These are phyloP conservation scores for Podaxis pistillaris DNA, from an alignment of 768 basidiomycete species.

Conservation along the genomic window DNA sequence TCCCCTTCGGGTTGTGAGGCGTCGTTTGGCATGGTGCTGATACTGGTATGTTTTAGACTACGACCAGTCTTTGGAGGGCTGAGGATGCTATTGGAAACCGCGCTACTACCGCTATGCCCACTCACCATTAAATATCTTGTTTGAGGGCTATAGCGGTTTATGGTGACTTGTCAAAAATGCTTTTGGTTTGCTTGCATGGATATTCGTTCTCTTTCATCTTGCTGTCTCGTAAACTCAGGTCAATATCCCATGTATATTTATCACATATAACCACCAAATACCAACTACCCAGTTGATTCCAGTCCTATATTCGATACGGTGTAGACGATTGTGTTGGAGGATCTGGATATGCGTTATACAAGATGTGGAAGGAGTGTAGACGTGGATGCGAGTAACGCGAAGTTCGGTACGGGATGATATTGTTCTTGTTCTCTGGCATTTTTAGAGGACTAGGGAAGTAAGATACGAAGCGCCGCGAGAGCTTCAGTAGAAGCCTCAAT, in stretches of 20 bases:
- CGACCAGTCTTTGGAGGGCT: slow-evolving; percentile 88
- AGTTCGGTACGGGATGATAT: no score
- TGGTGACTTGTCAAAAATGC: not conserved
- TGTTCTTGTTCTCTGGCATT: no score
- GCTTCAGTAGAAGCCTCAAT: no score
- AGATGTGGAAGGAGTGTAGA: no score
- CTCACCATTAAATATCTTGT: slow-evolving; percentile 48
- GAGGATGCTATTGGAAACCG: slow-evolving; percentile 79
- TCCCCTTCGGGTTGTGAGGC: not conserved
- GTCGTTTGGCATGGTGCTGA: not conserved
- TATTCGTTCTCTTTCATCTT: not conserved
- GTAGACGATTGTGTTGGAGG: slow-evolving; percentile 81
- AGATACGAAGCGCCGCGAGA: no score
- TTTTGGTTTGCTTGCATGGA: not conserved
- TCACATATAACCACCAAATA: not conserved
- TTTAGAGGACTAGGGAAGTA: no score
- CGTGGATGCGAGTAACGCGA: no score
- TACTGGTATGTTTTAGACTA: slow-evolving; percentile 54
- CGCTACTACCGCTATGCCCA: slow-evolving; percentile 88
- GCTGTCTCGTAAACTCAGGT: not conserved
- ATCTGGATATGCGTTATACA: slow-evolving; percentile 25
- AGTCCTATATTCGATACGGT: slow-evolving; percentile 33
- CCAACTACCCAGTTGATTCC: not conserved
- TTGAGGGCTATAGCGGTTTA: not conserved
- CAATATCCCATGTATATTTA: not conserved